Base-by-base conservation (phyloP, 495 filamentous ascomycete species). In the Haplographium delicatum region DNA sequence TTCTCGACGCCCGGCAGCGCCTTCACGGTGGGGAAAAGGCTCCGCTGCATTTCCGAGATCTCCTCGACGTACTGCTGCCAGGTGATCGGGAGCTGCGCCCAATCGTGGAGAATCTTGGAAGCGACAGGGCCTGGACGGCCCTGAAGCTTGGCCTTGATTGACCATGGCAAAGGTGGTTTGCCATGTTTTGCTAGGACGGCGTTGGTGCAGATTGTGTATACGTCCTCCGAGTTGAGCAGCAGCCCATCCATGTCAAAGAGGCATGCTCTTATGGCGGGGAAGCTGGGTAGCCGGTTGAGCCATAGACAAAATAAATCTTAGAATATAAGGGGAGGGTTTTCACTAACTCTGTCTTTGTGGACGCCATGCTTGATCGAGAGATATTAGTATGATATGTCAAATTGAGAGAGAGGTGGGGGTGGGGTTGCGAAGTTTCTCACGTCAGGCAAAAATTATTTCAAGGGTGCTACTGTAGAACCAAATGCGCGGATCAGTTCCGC, bases 241-340 rank as follows among this genome's bases (percentile, higher is more conserved):
- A 98, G 83, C 35, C 93, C 93, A 64, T 98, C 93, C 90, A 98
- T 95, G 74, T 98, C 93, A 63, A 99, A 99, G 50, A 99, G 83
- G 69, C 90, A 96, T 51, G 93, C 93, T 49, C 89, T 80, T 49
- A 97, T 79, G 39, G 84, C 83, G 20, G 88, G 89, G 20, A 65
- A 59, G 37, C 60, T 63, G 46, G 27, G 8, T 34, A 45, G 25
- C 23, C 15, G n/a, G 25, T 5, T 19, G 2, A 7, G 13, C 27
- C 41, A 7, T 5, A 8, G 9, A 5, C 15, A 19, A 27, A 19
- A 11, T 22, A 22, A 25, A 18, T 25, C 8, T 24, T 3, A 8
- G 35, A 16, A 30, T 19, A 4, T 38, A 15, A 37, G 27, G n/a
- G 25, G 2, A 13, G 28, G 16, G 35, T 8, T 9, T 9, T 10